Evolutionary conservation across 768 basidiomycete genomes (phyloP).

Genomic region (Suillus brevipes): DNA sequence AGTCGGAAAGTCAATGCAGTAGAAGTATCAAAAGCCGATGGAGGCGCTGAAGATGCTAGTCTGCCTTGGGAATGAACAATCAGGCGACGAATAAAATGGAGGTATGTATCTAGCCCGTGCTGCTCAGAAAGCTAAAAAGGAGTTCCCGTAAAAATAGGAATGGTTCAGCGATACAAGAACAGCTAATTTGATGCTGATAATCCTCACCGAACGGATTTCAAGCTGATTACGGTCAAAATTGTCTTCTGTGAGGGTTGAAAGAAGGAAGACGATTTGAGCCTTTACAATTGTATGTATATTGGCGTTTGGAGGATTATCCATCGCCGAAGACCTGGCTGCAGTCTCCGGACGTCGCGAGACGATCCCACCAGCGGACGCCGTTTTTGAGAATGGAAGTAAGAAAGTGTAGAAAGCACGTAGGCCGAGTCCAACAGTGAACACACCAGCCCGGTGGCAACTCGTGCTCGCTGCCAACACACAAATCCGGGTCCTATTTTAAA

Average conservation of each 20-base stretch:
- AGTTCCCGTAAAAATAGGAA: conserved; percentile 16
- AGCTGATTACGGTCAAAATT: conserved; percentile 92
- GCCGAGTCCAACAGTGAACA: conserved; percentile 25
- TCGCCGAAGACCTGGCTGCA: conserved; percentile 75
- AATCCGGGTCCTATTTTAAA: conserved; percentile 11
- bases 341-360: conserved; percentile 70
- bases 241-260: conserved; percentile 95
- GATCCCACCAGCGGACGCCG: conserved; percentile 72
- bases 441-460: conserved; percentile 31
- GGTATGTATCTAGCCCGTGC: conserved; percentile 95
- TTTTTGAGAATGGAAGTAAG: conserved; percentile 44
- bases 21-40: conserved; percentile 71
- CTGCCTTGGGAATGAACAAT: conserved; percentile 84
- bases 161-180: conserved; percentile 10
- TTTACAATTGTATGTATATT: conserved; percentile 93
- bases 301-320: conserved; percentile 82
- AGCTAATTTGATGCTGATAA: conserved; percentile 14
- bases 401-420: conserved; percentile 35
- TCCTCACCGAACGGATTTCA: conserved; percentile 91
- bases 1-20: conserved; percentile 80
- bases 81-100: conserved; percentile 96
- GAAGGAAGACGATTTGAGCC: conserved; percentile 96
- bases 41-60: conserved; percentile 56
- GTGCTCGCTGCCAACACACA: conserved; percentile 14
- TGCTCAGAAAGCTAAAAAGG: conserved; percentile 84